Percentiles rank a stretch among this genome's conserved stretches.
These are phyloP conservation scores for Debaryomyces singareniensis DNA, from an alignment of 1,139 yeast species.

Conservation along the genomic window DNA sequence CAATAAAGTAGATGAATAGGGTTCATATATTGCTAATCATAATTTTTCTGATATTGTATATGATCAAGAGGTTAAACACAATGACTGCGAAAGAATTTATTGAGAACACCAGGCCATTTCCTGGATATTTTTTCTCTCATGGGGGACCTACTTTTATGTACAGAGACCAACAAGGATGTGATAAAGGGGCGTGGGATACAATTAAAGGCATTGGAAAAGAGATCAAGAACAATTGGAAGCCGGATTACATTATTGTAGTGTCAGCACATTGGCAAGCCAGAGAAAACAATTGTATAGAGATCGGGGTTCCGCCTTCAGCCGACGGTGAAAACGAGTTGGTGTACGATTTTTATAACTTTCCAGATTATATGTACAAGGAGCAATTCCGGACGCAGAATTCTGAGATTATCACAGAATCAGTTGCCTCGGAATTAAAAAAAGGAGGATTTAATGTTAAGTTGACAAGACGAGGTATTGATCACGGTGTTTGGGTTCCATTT, in stretches of 20 bases:
- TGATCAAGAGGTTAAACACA: too few species aligned
- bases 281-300: slow-evolving; percentile 36
- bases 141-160: slow-evolving; percentile 77
- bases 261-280: slow-evolving; percentile 75
- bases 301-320: slow-evolving; percentile 32
- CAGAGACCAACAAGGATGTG: slow-evolving; percentile 34
- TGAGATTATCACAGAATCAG: slow-evolving; percentile 32
- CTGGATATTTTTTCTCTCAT: slow-evolving; percentile 65
- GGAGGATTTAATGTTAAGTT: slow-evolving; percentile 41
- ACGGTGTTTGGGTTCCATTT: slow-evolving; percentile 79
- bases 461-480: slow-evolving; percentile 62
- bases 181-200: slow-evolving; percentile 54
- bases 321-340: slow-evolving; percentile 33
- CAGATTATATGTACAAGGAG: slow-evolving; percentile 54
- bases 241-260: slow-evolving; percentile 58
- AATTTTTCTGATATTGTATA: slow-evolving; percentile 1
- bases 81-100: neutral
- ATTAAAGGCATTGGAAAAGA: slow-evolving; percentile 44
- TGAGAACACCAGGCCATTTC: slow-evolving; percentile 29
- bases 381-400: slow-evolving; percentile 49
- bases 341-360: slow-evolving; percentile 74
- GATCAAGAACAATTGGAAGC: slow-evolving; percentile 45
- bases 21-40: neutral
- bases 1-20: slow-evolving; percentile 1
- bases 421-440: slow-evolving; percentile 33